Evolutionary conservation across 352 stramenopile genomes (phyloP).

Genomic region (Phytopythium ostracodes): DNA sequence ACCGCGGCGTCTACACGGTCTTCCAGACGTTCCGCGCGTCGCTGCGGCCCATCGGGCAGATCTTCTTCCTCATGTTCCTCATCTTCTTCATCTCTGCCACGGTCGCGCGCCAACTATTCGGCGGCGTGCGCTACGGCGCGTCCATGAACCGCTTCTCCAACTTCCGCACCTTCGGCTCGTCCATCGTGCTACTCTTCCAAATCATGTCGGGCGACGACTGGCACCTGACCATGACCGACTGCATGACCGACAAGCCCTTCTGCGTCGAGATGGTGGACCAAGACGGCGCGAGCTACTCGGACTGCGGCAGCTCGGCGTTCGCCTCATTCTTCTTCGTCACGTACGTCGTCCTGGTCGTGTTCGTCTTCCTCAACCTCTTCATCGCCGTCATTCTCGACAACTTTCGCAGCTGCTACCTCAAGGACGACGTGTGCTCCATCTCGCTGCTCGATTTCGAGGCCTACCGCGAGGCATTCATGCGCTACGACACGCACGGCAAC

Average conservation of each 20-base stretch:
- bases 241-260: slow-evolving; percentile 52
- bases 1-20: slow-evolving; percentile 64
- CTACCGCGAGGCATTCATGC: slow-evolving; percentile 66
- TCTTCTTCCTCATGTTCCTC: slow-evolving; percentile 80
- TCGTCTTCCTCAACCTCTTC: slow-evolving; percentile 82
- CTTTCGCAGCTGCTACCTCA: slow-evolving; percentile 76
- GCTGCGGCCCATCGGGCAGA: slow-evolving; percentile 60
- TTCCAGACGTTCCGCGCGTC: slow-evolving; percentile 77
- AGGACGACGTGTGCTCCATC: slow-evolving; percentile 68
- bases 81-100: slow-evolving; percentile 84
- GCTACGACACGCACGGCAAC: slow-evolving; percentile 48
- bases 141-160: slow-evolving; percentile 69
- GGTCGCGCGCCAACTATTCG: slow-evolving; percentile 70
- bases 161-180: slow-evolving; percentile 60
- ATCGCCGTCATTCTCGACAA: slow-evolving; percentile 83
- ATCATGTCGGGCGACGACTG: slow-evolving; percentile 83
- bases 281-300: slow-evolving; percentile 34
- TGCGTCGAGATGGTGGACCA: slow-evolving; percentile 42
- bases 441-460: slow-evolving; percentile 73
- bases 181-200: slow-evolving; percentile 67
- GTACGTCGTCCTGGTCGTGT: slow-evolving; percentile 75
- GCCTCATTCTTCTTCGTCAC: slow-evolving; percentile 64
- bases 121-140: slow-evolving; percentile 48
- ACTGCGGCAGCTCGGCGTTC: slow-evolving; percentile 44
- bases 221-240: slow-evolving; percentile 81